phyloP scores from a whole-genome alignment of 2,329 filamentous ascomycete species.

The Ceratocystis huliohia region DNA sequence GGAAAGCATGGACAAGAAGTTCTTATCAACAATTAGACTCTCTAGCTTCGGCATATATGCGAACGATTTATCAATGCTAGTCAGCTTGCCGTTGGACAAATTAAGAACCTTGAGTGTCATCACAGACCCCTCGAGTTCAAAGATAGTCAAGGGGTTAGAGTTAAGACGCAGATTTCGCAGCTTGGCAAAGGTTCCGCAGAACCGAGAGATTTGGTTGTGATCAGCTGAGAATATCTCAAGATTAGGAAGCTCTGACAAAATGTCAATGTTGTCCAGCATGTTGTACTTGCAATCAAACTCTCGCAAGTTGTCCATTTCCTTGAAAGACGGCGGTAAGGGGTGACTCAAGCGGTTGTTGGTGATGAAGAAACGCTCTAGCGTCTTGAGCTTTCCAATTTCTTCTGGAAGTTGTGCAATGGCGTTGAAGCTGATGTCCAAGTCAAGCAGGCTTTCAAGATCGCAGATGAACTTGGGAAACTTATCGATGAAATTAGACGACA shows the following conservation, averaged over 20 bases:
- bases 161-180: slow-evolving; percentile 79
- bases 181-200: slow-evolving; percentile 75
- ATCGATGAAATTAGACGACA: slow-evolving; percentile 85
- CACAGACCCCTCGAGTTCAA: slow-evolving; percentile 65
- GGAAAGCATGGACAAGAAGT: slow-evolving; percentile 86
- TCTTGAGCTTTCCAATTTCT: slow-evolving; percentile 62
- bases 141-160: slow-evolving; percentile 89
- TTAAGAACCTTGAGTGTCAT: slow-evolving; percentile 78
- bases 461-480: slow-evolving; percentile 78
- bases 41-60: slow-evolving; percentile 77
- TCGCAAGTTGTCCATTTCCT: slow-evolving; percentile 61
- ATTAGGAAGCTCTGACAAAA: slow-evolving; percentile 69
- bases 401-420: slow-evolving; percentile 66
- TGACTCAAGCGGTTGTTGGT: slow-evolving; percentile 85
- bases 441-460: slow-evolving; percentile 67
- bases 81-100: slow-evolving; percentile 79
- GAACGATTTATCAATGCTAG: slow-evolving; percentile 80
- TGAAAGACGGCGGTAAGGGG: slow-evolving; percentile 59
- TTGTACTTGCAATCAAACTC: slow-evolving; percentile 96
- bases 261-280: slow-evolving; percentile 73
- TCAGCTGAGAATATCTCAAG: slow-evolving; percentile 81
- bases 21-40: slow-evolving; percentile 80
- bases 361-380: slow-evolving; percentile 79
- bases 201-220: slow-evolving; percentile 84
- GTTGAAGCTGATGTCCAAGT: slow-evolving; percentile 96